Evolutionary conservation across 345 rosid genomes (phyloP).

Genomic region (Citrus reticulata): DNA sequence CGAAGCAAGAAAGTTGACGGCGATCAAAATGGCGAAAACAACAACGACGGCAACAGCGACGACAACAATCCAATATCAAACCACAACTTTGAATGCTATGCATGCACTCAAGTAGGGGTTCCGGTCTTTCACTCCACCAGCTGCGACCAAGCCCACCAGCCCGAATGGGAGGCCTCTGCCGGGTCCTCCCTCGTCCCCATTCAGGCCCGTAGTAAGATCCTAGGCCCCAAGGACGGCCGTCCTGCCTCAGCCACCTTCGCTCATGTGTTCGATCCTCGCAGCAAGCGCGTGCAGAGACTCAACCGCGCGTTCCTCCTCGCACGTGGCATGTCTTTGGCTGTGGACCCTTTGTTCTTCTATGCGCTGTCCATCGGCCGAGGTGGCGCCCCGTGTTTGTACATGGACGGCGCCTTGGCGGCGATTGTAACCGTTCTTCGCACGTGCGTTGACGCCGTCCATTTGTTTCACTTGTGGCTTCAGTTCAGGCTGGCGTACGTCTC

Average conservation of each 20-base stretch:
- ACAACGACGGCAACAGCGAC: conserved; percentile 6
- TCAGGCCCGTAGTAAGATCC: conserved; percentile 31
- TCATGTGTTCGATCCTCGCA: conserved; percentile 61
- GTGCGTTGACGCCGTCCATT: conserved; percentile 57
- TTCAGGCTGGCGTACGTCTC: conserved; percentile 80
- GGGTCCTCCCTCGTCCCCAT: conserved; percentile 91
- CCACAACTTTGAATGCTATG: conserved; percentile 72
- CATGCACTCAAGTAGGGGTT: conserved; percentile 91
- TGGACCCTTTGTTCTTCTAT: conserved; percentile 88
- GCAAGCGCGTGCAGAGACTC: conserved; percentile 65
- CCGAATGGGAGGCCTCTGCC: conserved; percentile 96
- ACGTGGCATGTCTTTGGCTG: conserved; percentile 72
- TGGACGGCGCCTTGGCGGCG: conserved; percentile 72
- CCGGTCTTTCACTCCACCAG: conserved; percentile 93
- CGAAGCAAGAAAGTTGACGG: conserved; percentile 10
- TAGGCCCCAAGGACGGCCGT: conserved; percentile 4
- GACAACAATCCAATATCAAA: conserved; percentile 23
- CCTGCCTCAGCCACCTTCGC: conserved; percentile 4
- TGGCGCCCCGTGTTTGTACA: conserved; percentile 63
- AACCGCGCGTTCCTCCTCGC: conserved; percentile 69
- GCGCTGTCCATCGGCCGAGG: conserved; percentile 42
- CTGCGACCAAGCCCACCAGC: conserved; percentile 83
- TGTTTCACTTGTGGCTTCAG: conserved; percentile 76
- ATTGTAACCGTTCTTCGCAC: conserved; percentile 70
- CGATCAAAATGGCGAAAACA: not conserved